Conservation (phyloP, 2,329 filamentous ascomycete species). For the Chrysoporthe puriensis region DNA sequence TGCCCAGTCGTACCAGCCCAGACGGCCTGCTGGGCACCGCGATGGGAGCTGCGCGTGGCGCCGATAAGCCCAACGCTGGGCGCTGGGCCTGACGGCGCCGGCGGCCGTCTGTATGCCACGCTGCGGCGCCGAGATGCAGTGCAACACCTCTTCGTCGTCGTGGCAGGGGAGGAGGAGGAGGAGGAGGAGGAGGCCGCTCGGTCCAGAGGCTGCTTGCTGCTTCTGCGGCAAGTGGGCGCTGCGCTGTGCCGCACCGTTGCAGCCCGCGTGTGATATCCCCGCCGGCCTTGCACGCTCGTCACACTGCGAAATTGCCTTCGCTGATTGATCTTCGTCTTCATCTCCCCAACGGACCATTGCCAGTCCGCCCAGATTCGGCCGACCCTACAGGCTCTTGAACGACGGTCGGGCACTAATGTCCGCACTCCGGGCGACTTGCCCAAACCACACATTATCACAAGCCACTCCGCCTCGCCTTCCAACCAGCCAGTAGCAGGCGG, state of each 20-base stretch:
- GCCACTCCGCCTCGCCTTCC: neutral
- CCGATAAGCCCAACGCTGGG: neutral
- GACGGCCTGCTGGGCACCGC: neutral
- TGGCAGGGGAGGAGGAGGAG: too few species aligned
- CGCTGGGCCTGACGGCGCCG: neutral
- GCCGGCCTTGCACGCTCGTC: conserved; percentile 8
- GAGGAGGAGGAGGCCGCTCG: neutral
- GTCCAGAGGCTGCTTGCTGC: neutral
- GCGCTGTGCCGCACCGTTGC: conserved; percentile 8
- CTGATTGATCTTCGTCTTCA: conserved; percentile 3
- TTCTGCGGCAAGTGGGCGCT: neutral
- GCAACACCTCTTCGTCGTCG: neutral
- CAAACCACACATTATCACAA: neutral
- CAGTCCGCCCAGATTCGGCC: neutral
- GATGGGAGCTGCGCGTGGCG: neutral
- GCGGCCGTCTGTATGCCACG: neutral
- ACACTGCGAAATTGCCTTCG: neutral
- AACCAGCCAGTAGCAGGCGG: neutral
- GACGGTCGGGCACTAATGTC: neutral
- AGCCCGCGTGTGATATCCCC: conserved; percentile 11
- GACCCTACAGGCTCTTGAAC: neutral
- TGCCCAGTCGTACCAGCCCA: too few species aligned
- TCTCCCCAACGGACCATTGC: neutral
- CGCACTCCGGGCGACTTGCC: neutral
- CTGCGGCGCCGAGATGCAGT: neutral